A percentile compares a stretch with the other conserved stretches of the same genome.
Evolutionary conservation across 306 rosid species (phyloP).

Genomic region (Acacia confusa): DNA sequence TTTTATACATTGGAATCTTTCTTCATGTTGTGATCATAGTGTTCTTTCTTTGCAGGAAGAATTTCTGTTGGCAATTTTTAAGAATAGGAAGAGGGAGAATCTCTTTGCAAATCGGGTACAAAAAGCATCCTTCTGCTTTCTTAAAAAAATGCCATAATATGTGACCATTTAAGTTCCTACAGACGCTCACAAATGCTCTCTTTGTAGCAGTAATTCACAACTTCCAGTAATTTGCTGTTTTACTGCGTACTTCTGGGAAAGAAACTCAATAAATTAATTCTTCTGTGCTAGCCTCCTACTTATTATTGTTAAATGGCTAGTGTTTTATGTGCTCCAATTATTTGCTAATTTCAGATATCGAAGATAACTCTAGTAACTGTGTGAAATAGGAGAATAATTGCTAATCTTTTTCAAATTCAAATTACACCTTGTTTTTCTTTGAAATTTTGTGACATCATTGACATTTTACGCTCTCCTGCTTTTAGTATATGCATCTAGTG

Average conservation of each 20-base stretch:
- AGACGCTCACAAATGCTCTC: neutral
- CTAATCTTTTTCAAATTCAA: neutral
- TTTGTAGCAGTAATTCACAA: conserved; percentile 3
- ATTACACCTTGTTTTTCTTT: conserved; percentile 13
- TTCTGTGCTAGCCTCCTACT: neutral
- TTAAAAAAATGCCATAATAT: neutral
- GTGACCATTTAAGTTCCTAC: neutral
- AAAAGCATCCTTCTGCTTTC: conserved; percentile 21
- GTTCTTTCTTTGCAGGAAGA: conserved; percentile 77
- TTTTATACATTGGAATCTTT: neutral
- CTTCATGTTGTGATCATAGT: conserved; percentile 22
- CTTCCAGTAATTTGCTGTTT: conserved; percentile 22
- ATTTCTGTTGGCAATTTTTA: conserved; percentile 93
- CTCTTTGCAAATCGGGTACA: conserved; percentile 92
- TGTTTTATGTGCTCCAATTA: conserved; percentile 3
- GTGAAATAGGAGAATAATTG: neutral
- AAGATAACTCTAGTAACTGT: conserved; percentile 1
- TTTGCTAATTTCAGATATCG: neutral
- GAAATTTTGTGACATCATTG: neutral
- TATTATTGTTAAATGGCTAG: neutral
- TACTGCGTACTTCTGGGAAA: neutral
- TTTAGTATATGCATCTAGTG: conserved; percentile 2
- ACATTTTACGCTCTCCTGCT: neutral
- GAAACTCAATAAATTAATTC: conserved; percentile 1
- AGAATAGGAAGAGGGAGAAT: conserved; percentile 84